These are phyloP conservation scores for Leucocoprinus birnbaumii DNA, from an alignment of 768 basidiomycete species.

Conservation along the genomic window DNA sequence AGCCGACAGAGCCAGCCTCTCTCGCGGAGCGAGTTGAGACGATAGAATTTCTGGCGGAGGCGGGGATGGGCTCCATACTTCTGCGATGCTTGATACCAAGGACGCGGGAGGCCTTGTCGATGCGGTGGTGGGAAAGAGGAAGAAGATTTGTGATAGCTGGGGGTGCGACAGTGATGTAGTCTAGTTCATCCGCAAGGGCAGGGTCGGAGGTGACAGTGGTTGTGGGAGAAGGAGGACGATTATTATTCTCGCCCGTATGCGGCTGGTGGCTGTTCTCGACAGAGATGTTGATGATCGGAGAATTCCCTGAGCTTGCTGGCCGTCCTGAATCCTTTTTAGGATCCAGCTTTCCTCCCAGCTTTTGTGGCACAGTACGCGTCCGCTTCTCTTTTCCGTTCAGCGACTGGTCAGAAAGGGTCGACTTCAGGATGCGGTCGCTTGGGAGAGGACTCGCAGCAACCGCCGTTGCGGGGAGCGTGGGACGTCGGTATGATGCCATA, in stretches of 20 bases:
- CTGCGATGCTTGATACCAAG: conserved; percentile 72
- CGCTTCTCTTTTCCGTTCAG: conserved; percentile 27
- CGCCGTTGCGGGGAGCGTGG: conserved; percentile 30
- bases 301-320: conserved; percentile 31
- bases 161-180: conserved; percentile 58
- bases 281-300: conserved; percentile 53
- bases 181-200: conserved; percentile 67
- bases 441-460: conserved; percentile 34
- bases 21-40: conserved; percentile 71
- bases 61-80: conserved; percentile 86
- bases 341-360: conserved; percentile 27
- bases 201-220: conserved; percentile 25
- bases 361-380: conserved; percentile 25
- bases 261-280: conserved; percentile 20
- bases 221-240: conserved; percentile 21
- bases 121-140: conserved; percentile 36
- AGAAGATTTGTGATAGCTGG: conserved; percentile 30
- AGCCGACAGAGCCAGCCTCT: conserved; percentile 51
- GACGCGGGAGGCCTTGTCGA: conserved; percentile 76
- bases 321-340: conserved; percentile 30
- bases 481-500: conserved; percentile 26
- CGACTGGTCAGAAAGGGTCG: conserved; percentile 49
- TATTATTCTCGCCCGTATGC: conserved; percentile 8
- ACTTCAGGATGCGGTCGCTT: conserved; percentile 42
- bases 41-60: conserved; percentile 70